phyloP scores from a whole-genome alignment of 257 asterid species.

The Plantago elongata region DNA sequence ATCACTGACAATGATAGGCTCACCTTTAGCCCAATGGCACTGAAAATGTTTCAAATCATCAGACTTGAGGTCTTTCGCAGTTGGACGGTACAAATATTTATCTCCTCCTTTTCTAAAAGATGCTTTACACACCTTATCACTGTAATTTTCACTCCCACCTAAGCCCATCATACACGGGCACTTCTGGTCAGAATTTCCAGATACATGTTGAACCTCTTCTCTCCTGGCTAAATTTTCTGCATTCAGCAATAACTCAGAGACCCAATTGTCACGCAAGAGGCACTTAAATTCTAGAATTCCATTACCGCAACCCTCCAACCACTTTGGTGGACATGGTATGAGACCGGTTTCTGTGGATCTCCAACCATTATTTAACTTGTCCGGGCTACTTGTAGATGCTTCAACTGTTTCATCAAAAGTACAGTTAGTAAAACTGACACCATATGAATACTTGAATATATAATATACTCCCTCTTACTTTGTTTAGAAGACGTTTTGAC shows the following conservation, averaged over 20 bases:
- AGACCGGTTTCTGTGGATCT: constrained; percentile 41
- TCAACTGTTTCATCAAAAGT: constrained; percentile 21
- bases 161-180: constrained; percentile 39
- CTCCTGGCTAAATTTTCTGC: constrained; percentile 36
- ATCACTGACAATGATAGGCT: constrained; percentile 77
- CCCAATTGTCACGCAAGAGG: constrained; percentile 29
- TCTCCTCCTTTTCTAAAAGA: constrained; percentile 52
- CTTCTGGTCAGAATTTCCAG: constrained; percentile 20
- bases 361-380: constrained; percentile 35
- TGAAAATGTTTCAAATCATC: constrained; percentile 68
- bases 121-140: constrained; percentile 40
- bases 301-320: constrained; percentile 55
- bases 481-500: too few relatives aligned
- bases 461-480: too few relatives aligned
- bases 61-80: constrained; percentile 43
- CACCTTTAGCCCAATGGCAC: constrained; percentile 75
- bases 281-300: constrained; percentile 47
- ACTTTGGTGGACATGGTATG: constrained; percentile 51
- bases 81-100: constrained; percentile 63
- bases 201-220: constrained; percentile 18
- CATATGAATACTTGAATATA: constrained; percentile 42
- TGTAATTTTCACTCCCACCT: constrained; percentile 20
- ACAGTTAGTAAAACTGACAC: constrained; percentile 14
- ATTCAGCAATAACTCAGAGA: constrained; percentile 41
- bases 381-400: constrained; percentile 12